Conservation (phyloP, 2,329 filamentous ascomycete genomes). For the Sporothrix dimorphospora region DNA sequence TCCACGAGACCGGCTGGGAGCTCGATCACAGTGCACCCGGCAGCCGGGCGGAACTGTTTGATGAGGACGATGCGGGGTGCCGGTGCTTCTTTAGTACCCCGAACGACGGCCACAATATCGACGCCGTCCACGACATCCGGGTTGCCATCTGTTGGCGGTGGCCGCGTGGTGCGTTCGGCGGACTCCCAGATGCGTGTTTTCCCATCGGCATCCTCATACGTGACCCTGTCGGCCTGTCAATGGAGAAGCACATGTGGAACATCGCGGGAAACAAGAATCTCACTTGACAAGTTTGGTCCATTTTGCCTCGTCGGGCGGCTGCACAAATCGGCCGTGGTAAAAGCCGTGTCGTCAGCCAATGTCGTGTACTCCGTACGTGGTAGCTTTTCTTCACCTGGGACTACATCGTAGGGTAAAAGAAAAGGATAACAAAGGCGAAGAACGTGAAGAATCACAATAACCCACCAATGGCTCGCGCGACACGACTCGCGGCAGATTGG, state of each 20-base stretch:
- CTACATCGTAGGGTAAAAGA: neutral
- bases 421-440: neutral
- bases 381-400: neutral
- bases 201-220: constrained; percentile 66
- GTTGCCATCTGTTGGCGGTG: constrained; percentile 50
- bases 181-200: constrained; percentile 69
- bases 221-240: constrained; percentile 47
- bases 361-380: no score
- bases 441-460: neutral
- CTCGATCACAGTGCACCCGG: constrained; percentile 63
- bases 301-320: constrained; percentile 57
- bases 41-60: constrained; percentile 67
- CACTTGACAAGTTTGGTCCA: constrained; percentile 66
- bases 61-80: constrained; percentile 63
- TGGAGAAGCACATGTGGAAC: neutral
- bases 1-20: constrained; percentile 68
- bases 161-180: constrained; percentile 68
- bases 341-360: neutral
- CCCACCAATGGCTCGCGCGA: constrained; percentile 29
- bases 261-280: constrained; percentile 31
- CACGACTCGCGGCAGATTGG: constrained; percentile 11
- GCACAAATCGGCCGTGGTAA: neutral
- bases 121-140: constrained; percentile 67
- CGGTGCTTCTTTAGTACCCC: constrained; percentile 47
- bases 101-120: constrained; percentile 71